Percentiles rank a stretch among this genome's conserved stretches.
phyloP scores from a whole-genome alignment of 2,329 filamentous ascomycete genomes.

The Fusarium coicis region DNA sequence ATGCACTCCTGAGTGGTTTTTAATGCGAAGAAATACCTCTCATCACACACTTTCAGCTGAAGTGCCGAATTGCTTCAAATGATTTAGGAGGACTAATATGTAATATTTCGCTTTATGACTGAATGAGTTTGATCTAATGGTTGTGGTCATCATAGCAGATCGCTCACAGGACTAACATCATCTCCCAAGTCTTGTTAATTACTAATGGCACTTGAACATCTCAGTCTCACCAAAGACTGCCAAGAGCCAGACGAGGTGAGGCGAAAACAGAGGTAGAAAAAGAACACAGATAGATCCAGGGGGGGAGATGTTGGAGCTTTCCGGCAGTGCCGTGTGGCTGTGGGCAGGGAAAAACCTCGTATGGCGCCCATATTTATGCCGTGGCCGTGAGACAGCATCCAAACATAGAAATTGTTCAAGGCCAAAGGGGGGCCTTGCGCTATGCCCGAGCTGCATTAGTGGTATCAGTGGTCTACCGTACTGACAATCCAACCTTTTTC shows the following conservation, averaged over 20 bases:
- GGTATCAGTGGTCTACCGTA: slow-evolving; percentile 22
- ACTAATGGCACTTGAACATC: neutral
- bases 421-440: slow-evolving; percentile 27
- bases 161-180: neutral
- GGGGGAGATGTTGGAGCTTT: slow-evolving; percentile 8
- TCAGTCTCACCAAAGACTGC: neutral
- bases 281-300: slow-evolving; percentile 11
- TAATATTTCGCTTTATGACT: neutral
- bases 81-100: neutral
- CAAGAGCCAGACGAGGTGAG: slow-evolving; percentile 16
- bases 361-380: slow-evolving; percentile 39
- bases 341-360: slow-evolving; percentile 39
- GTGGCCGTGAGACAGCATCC: slow-evolving; percentile 40
- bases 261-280: neutral
- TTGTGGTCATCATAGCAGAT: neutral
- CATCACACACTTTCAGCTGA: neutral
- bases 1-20: neutral
- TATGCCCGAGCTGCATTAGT: slow-evolving; percentile 26
- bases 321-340: slow-evolving; percentile 42
- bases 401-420: slow-evolving; percentile 42
- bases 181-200: neutral
- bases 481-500: slow-evolving; percentile 20
- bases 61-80: neutral
- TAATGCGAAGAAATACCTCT: neutral
- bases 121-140: neutral